Conservation (phyloP, 2,329 filamentous ascomycete genomes). For the Microsporum canis region DNA sequence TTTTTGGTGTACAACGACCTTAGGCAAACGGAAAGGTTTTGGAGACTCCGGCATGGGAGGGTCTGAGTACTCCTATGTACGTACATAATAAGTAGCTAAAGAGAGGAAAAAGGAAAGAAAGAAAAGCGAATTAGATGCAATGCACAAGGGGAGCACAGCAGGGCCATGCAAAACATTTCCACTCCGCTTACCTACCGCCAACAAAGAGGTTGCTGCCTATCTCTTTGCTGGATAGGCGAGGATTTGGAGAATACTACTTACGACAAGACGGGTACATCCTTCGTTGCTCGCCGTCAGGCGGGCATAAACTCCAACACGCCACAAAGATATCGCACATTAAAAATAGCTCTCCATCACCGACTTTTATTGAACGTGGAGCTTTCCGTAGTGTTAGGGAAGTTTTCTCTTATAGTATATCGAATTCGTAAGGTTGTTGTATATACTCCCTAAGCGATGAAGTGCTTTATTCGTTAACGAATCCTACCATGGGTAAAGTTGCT, state of each 20-base stretch:
- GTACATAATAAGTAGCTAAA: background rate
- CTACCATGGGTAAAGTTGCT: background rate
- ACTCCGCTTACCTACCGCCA: slow-evolving; percentile 4
- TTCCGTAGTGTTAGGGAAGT: background rate
- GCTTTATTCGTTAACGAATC: background rate
- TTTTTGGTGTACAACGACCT: slow-evolving; percentile 16
- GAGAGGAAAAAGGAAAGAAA: background rate
- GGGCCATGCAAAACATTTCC: slow-evolving; percentile 4
- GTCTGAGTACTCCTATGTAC: background rate
- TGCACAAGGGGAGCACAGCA: slow-evolving; percentile 5
- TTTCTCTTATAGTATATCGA: background rate
- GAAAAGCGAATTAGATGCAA: slow-evolving; percentile 1
- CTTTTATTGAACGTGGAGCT: background rate
- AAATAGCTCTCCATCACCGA: slow-evolving; percentile 1
- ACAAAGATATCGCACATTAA: background rate
- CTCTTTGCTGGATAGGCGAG: background rate
- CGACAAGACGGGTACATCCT: background rate
- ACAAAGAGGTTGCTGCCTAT: slow-evolving; percentile 6
- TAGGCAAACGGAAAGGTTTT: slow-evolving; percentile 10
- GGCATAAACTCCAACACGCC: background rate
- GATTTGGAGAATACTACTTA: background rate
- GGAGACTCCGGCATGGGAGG: background rate
- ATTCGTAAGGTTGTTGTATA: background rate
- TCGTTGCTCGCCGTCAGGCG: background rate
- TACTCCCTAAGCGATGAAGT: background rate